Conservation (phyloP, 1,284 basidiomycete genomes). For the Cystobasidiaceae sp. region DNA sequence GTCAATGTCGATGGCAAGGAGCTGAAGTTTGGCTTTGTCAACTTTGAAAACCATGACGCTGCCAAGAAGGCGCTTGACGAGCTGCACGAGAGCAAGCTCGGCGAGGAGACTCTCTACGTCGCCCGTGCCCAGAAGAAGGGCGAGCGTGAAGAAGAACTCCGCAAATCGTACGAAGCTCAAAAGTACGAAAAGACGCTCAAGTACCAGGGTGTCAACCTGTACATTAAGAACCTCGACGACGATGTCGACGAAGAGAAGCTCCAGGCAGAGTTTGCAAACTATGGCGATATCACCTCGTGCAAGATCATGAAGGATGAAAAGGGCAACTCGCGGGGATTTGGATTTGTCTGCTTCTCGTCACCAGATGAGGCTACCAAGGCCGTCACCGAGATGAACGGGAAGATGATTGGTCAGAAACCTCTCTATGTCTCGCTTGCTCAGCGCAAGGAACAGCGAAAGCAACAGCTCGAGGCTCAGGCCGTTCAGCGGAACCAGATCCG, state of each 20-base stretch:
- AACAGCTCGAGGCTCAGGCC: conserved; percentile 98
- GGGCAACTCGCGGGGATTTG: conserved; percentile 87
- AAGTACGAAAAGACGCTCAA: conserved; percentile 98
- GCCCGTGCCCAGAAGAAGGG: conserved; percentile 97
- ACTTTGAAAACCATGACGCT: conserved; percentile 87
- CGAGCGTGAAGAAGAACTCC: conserved; percentile 96
- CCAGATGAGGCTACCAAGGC: conserved; percentile 99
- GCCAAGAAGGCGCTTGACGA: conserved; percentile 84
- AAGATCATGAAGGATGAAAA: conserved; percentile 99
- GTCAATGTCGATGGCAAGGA: conserved; percentile 68
- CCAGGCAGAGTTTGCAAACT: conserved; percentile 90
- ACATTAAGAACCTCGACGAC: conserved; percentile 84
- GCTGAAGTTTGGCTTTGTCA: conserved; percentile 98
- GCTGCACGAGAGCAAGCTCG: conserved; percentile 80
- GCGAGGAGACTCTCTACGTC: conserved; percentile 90
- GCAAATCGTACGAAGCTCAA: conserved; percentile 87
- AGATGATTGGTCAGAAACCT: conserved; percentile 98
- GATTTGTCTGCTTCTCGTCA: conserved; percentile 98
- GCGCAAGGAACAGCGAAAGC: conserved; percentile 94
- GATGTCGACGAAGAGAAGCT: conserved; percentile 82
- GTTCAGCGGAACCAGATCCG: conserved; percentile 92
- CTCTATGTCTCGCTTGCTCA: conserved; percentile 98
- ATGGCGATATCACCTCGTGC: conserved; percentile 94
- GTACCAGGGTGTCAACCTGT: conserved; percentile 98
- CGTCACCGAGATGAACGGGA: conserved; percentile 99